Conservation (phyloP, 2,329 filamentous ascomycete genomes). For the Coniochaeta prunicola region DNA sequence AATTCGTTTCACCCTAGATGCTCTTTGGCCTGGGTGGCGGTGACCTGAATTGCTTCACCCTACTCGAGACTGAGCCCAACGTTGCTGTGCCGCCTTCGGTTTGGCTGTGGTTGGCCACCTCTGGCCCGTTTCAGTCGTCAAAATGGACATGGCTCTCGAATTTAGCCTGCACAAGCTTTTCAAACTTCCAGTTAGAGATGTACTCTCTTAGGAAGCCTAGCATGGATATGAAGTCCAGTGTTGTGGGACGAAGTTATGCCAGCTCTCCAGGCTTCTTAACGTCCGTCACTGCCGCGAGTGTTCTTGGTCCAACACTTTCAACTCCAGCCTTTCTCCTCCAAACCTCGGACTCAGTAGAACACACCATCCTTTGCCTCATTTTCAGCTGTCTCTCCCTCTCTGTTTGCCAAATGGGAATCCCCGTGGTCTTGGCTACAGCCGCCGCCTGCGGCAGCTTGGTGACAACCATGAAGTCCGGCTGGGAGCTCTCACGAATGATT, state of each 20-base stretch:
- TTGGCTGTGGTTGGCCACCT: neutral
- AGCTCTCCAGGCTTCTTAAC: too few species aligned
- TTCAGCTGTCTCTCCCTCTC: neutral
- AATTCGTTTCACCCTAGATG: neutral
- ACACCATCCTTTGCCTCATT: neutral
- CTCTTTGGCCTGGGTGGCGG: too few species aligned
- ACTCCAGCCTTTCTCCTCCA: too few species aligned
- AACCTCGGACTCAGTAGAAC: neutral
- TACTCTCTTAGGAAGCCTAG: too few species aligned
- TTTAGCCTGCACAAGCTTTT: too few species aligned
- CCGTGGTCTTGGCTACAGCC: constrained; percentile 15
- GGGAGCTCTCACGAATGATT: constrained; percentile 20
- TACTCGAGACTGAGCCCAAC: too few species aligned
- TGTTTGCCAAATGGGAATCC: constrained; percentile 13
- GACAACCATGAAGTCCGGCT: constrained; percentile 20
- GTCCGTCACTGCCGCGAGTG: too few species aligned
- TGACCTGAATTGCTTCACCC: too few species aligned
- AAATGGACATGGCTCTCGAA: neutral
- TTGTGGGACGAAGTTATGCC: too few species aligned
- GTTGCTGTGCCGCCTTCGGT: neutral
- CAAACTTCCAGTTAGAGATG: too few species aligned
- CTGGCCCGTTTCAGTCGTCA: neutral
- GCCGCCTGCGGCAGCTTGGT: constrained; percentile 20
- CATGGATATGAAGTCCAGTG: too few species aligned
- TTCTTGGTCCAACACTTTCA: too few species aligned